Base-by-base conservation (phyloP, 441 rosid species). In the Adansonia gregorii region DNA sequence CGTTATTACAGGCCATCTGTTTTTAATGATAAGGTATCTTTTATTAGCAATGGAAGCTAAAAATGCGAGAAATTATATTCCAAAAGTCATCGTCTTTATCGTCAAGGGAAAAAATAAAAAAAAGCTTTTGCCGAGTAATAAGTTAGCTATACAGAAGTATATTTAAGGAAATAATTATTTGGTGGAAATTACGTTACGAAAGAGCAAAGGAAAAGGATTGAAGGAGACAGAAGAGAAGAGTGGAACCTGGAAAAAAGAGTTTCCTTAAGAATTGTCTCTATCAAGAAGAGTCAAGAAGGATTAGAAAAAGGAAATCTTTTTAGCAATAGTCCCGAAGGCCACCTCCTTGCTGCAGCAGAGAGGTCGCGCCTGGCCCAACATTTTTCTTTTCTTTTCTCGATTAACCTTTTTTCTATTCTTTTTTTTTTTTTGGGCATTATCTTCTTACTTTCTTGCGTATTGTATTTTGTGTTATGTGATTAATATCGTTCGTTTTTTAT, bases 151-250 rank as follows among this genome's bases (percentile, higher is more conserved):
- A 11, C 10, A 49, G 20, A 11, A 22, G 31, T 11, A 24, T 20
- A 22, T 15, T 56, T 51, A 70, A 51, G 19, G 74, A 52, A 68
- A 7, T 14, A 41, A 31, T 64, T 35, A 64, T 14, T 7, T 0
- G 10, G 17, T 14, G 43, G 7, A 64, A 35, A 35, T 64, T 10
- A 2, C 0, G 0, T 31, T 2, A 64, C n/a, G 48, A 19, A 63
- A 22, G n/a, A 20, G 17, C 19, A 35, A 64, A 64, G 35, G 39
- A 35, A 35, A 35, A 35, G 39, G 48, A 64, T 15, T 35, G 68
- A 64, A 64, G 46, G 68, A 35, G 48, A 64, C 48, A 64, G 46
- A 64, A 64, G 68, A 63, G 67, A 35, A 35, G 39, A 35, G 39
- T 35, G 39, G 39, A 35, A 35, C 4, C 39, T 35, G 14, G 68